Percentiles rank a stretch among this genome's conserved stretches.
These are phyloP conservation scores for Bryoglossum gracile DNA, from an alignment of 495 filamentous ascomycete genomes.

Conservation along the genomic window DNA sequence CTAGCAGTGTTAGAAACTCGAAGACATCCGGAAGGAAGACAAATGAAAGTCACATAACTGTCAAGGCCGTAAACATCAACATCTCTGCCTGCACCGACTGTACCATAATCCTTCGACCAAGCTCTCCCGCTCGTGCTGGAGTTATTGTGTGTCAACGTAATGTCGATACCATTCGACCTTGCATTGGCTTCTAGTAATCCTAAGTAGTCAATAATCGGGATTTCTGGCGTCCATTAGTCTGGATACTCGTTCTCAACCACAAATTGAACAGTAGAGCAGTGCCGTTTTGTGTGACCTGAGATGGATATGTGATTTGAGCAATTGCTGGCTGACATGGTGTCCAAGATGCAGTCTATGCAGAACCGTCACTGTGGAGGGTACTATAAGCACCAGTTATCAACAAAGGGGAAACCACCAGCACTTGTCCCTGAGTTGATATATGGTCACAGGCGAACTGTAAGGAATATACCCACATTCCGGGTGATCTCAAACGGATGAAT, in stretches of 20 bases:
- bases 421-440: neutral
- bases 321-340: neutral
- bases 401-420: neutral
- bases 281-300: neutral
- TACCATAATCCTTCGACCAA: conserved; percentile 1
- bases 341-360: neutral
- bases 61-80: neutral
- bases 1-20: neutral
- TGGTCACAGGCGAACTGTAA: neutral
- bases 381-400: neutral
- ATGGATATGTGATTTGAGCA: neutral
- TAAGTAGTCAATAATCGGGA: neutral
- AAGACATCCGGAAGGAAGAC: neutral
- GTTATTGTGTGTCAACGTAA: neutral
- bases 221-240: neutral
- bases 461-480: neutral
- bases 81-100: neutral
- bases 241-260: conserved; percentile 1
- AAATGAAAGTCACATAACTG: neutral
- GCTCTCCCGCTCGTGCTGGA: neutral
- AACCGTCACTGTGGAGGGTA: neutral
- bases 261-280: neutral
- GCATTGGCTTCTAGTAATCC: neutral
- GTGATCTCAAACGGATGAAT: neutral
- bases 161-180: neutral